Evolutionary conservation across 306 rosid genomes (phyloP).

Genomic region (Vicia sativa): DNA sequence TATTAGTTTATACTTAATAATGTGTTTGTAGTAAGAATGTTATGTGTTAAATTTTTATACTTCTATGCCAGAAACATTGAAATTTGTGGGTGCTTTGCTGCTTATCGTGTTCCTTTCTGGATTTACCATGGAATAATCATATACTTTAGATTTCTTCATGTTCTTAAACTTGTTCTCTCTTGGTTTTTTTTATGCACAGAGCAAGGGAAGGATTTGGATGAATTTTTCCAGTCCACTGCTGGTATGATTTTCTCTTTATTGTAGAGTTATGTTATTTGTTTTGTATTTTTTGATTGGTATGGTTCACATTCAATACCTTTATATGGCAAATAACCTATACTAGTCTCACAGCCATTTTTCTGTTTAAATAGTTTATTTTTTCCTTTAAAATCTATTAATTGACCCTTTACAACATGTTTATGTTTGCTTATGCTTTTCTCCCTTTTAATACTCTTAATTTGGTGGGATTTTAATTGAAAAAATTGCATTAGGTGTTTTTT

Average conservation of each 20-base stretch:
- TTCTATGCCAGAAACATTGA: background rate
- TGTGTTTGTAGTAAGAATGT: background rate
- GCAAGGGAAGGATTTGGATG: slow-evolving; percentile 80
- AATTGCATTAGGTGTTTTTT: background rate
- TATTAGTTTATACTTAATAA: background rate
- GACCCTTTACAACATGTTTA: background rate
- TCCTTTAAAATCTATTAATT: background rate
- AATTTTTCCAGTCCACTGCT: slow-evolving; percentile 83
- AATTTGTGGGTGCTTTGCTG: background rate
- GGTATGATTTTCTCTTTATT: slow-evolving; percentile 48
- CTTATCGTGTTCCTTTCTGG: background rate
- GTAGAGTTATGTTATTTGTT: background rate
- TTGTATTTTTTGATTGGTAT: slow-evolving; percentile 3
- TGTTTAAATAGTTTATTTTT: background rate
- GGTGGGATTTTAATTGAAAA: slow-evolving; percentile 1
- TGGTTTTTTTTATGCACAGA: slow-evolving; percentile 52
- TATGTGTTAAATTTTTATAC: background rate
- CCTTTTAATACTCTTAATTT: background rate
- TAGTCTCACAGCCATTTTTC: slow-evolving; percentile 1
- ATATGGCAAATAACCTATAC: background rate
- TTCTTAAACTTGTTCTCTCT: slow-evolving; percentile 29
- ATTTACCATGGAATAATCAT: background rate
- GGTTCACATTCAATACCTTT: slow-evolving; percentile 13
- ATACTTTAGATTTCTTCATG: background rate
- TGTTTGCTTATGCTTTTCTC: slow-evolving; percentile 7